A percentile compares a stretch with the other conserved stretches of the same genome.
Conservation (phyloP, 371 early-diverging fungal species). For the Gilbertella persicaria region DNA sequence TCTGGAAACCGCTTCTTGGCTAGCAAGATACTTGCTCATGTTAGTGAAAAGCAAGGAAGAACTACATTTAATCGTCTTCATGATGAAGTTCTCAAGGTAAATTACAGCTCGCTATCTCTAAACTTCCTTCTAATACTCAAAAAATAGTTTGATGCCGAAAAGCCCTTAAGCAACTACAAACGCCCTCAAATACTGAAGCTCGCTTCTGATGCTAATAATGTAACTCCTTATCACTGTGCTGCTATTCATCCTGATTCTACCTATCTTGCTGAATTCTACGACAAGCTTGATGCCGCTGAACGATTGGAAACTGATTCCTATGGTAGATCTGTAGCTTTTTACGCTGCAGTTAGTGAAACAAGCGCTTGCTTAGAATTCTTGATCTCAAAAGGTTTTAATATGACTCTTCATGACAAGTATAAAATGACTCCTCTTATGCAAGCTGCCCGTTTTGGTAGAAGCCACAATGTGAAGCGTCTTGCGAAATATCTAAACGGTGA, state of each 20-base stretch:
- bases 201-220: constrained; percentile 25
- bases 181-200: constrained; percentile 54
- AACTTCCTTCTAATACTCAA: background rate
- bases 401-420: constrained; percentile 37
- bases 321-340: constrained; percentile 57
- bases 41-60: background rate
- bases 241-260: constrained; percentile 47
- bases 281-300: constrained; percentile 42
- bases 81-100: constrained; percentile 44
- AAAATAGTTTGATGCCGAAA: constrained; percentile 15
- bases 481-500: constrained; percentile 9
- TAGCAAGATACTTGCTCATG: constrained; percentile 23
- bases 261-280: constrained; percentile 44
- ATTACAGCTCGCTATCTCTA: background rate
- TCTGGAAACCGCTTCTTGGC: constrained; percentile 48
- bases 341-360: constrained; percentile 59
- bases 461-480: constrained; percentile 25
- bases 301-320: constrained; percentile 39
- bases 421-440: constrained; percentile 55
- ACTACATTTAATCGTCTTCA: constrained; percentile 54
- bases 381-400: constrained; percentile 35
- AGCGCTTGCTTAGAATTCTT: constrained; percentile 52
- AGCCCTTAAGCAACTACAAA: constrained; percentile 38
- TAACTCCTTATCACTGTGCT: constrained; percentile 53
- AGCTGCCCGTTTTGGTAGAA: constrained; percentile 58